Evolutionary conservation across 306 rosid species (phyloP), one percentile per base, ranked within the genome.

Genomic region (Dryas drummondii): DNA sequence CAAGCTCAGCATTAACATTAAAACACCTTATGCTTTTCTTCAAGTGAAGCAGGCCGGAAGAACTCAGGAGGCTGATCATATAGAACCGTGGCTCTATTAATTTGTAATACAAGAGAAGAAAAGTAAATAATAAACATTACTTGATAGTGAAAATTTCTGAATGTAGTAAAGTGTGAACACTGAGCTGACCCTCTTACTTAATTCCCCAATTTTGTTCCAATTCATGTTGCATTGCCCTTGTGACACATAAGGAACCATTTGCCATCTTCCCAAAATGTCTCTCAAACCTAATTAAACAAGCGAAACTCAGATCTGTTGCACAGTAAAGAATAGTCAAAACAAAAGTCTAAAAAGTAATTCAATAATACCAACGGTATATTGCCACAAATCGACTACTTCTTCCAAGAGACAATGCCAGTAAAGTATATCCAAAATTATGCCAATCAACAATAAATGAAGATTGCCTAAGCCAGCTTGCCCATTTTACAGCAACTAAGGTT

Each of bases 51-150:
- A 12, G 91, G 89, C 72, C 71, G 96, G 70, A 94, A 94, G 81
- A 94, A 90, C 62, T 92, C 99, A 70, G 97, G 97, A 64, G 98
- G 97, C 72, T 90, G 98, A 85, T 94, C 98, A 80, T 94, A 94
- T 82, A 94, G 80, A 76, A 94, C 96, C 19, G 85, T 76, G 16
- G 90, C 88, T 50, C 90, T 87, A 64, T 61, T 7, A 44, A 59
- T 54, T 47, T 59, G 46, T 51, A 59, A 62, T 14, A 80, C 40
- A 62, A 14, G 13, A 80, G 46, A 42, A 59, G 74, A 51, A 41
- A 63, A 7, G 47, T 9, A 58, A 51, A 37, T 7, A 51, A 37
- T 5, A 4, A 47, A 44, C 1, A 45, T 56, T 42, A 9, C 59
- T 74, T 16, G 2, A 9, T 5, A 32, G 19, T 62, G 52, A 59